Percentiles rank a stretch among this genome's conserved stretches.
phyloP scores from a whole-genome alignment of 176 grass and related monocot genomes.

The Oryza meridionalis region DNA sequence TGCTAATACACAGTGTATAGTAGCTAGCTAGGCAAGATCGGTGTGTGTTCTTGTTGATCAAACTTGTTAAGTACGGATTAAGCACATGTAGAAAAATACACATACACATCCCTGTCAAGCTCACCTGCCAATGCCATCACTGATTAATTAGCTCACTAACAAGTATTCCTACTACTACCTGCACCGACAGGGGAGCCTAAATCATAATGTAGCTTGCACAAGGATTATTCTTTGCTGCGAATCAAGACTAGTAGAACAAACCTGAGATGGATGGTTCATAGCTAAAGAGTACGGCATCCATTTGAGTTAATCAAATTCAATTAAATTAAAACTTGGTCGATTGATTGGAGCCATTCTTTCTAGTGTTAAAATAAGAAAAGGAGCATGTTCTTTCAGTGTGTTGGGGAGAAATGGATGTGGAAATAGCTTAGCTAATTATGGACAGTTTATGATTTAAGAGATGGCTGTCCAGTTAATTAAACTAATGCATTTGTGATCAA shows the following conservation, averaged over 20 bases:
- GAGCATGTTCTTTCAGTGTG: constrained; percentile 10
- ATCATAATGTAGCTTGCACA: not conserved
- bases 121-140: not conserved
- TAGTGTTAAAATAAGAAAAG: not conserved
- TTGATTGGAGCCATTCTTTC: constrained; percentile 9
- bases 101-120: not conserved
- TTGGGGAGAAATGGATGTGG: not conserved
- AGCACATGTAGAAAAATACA: not conserved
- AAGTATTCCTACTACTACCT: not conserved
- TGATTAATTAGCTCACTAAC: not conserved
- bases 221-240: constrained; percentile 15
- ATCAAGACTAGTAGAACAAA: constrained; percentile 16
- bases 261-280: not conserved
- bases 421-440: not conserved
- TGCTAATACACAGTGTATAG: not conserved
- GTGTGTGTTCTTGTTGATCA: not conserved
- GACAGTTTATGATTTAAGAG: not conserved
- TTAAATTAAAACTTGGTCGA: not conserved
- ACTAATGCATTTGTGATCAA: not conserved
- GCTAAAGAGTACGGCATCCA: not conserved
- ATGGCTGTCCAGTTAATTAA: not conserved
- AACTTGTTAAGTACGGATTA: not conserved
- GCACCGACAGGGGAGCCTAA: constrained; percentile 18
- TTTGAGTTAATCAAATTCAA: not conserved
- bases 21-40: not conserved